Evolutionary conservation across 495 filamentous ascomycete species (phyloP).

Genomic region (Lepraria neglecta): DNA sequence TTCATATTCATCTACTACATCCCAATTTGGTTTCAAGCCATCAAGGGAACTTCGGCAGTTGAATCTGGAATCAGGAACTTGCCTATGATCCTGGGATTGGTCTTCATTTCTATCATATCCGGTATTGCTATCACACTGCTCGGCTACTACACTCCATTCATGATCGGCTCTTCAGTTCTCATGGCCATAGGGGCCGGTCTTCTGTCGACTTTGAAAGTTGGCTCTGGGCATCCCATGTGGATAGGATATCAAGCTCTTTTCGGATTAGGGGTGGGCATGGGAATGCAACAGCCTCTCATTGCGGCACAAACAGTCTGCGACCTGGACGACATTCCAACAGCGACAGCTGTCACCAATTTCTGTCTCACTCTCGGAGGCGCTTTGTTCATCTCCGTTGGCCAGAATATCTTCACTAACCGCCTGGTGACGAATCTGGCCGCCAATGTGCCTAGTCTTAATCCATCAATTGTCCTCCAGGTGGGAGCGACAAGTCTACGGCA

Average conservation of each 20-base stretch:
- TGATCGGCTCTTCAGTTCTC: slow-evolving; percentile 53
- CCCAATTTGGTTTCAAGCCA: slow-evolving; percentile 85
- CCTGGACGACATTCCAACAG: slow-evolving; percentile 58
- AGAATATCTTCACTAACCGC: slow-evolving; percentile 72
- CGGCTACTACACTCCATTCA: slow-evolving; percentile 75
- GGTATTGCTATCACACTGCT: slow-evolving; percentile 56
- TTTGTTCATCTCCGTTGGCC: slow-evolving; percentile 66
- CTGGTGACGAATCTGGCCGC: slow-evolving; percentile 51
- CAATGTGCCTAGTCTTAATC: slow-evolving; percentile 47
- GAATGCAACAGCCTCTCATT: slow-evolving; percentile 63
- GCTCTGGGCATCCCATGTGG: slow-evolving; percentile 54
- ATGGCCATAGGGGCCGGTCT: slow-evolving; percentile 64
- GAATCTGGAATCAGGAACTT: slow-evolving; percentile 69
- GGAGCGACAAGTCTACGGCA: slow-evolving; percentile 64
- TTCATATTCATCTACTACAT: slow-evolving; percentile 55
- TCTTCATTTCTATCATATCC: slow-evolving; percentile 53
- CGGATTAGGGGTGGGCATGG: slow-evolving; percentile 62
- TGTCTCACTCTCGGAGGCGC: slow-evolving; percentile 64
- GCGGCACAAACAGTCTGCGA: slow-evolving; percentile 62
- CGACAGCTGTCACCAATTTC: slow-evolving; percentile 58
- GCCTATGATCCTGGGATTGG: slow-evolving; percentile 60
- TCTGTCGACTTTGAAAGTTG: slow-evolving; percentile 53
- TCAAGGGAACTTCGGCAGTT: slow-evolving; percentile 62
- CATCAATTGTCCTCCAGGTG: slow-evolving; percentile 44
- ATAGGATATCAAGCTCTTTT: slow-evolving; percentile 72